Conservation (phyloP, 1,139 yeast species). For the Hanseniaspora sp. region DNA sequence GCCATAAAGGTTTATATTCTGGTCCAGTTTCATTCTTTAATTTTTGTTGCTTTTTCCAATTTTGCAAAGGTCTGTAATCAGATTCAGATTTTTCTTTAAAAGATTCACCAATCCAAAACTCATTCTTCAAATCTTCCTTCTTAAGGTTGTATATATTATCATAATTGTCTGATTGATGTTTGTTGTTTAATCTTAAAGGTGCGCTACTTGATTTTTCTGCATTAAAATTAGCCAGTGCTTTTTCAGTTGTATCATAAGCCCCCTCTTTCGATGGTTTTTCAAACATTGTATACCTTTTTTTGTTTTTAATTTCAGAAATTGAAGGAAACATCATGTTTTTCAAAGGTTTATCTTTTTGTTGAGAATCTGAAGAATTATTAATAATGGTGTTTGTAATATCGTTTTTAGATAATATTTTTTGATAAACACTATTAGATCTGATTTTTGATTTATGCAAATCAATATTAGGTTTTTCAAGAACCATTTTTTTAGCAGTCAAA, state of each 20-base stretch:
- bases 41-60: slow-evolving; percentile 8
- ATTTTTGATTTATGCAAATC: neutral
- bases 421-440: neutral
- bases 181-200: neutral
- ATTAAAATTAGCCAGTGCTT: slow-evolving; percentile 6
- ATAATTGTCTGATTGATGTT: neutral
- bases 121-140: slow-evolving; percentile 8
- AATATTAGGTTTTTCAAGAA: too few relatives aligned
- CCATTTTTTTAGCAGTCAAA: neutral
- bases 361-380: neutral
- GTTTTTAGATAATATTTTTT: neutral
- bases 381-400: neutral
- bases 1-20: neutral
- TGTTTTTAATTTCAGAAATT: neutral
- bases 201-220: slow-evolving; percentile 12
- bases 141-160: neutral
- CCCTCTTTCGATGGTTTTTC: neutral
- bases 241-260: neutral
- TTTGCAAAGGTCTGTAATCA: slow-evolving; percentile 9
- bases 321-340: neutral
- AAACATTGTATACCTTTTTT: neutral
- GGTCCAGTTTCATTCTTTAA: neutral
- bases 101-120: slow-evolving; percentile 2
- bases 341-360: neutral
- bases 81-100: neutral